A percentile compares a stretch with the other conserved stretches of the same genome.
These are phyloP conservation scores for Fusarium sp. DNA, from an alignment of 2,329 filamentous ascomycete species.

Conservation along the genomic window DNA sequence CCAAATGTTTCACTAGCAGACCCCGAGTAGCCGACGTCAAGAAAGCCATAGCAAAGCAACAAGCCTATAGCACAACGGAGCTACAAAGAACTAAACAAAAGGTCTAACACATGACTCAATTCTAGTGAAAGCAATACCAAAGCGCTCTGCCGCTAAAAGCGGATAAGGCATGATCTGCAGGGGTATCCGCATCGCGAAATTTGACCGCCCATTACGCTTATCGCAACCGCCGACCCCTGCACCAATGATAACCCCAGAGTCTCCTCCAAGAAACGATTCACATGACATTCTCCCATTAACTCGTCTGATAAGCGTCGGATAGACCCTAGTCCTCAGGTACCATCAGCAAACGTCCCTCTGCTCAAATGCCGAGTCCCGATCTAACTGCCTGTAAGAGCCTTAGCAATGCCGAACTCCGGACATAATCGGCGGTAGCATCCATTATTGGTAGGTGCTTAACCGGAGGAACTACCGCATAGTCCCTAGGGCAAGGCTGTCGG, in stretches of 20 bases:
- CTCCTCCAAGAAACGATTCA: neutral
- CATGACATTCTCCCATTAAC: conserved; percentile 14
- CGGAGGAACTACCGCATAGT: neutral
- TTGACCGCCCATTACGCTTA: conserved; percentile 25
- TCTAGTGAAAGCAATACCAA: neutral
- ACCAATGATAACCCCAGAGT: neutral
- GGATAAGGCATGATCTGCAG: conserved; percentile 30
- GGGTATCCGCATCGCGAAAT: conserved; percentile 24
- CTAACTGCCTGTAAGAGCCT: conserved; percentile 22
- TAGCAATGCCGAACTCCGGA: conserved; percentile 33
- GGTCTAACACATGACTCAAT: neutral
- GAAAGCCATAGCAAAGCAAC: neutral
- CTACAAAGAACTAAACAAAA: neutral
- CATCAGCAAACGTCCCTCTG: conserved; percentile 9
- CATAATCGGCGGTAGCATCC: conserved; percentile 23
- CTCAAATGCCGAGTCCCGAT: conserved; percentile 26
- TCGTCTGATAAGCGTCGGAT: neutral
- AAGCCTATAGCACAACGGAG: neutral
- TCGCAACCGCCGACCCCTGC: conserved; percentile 5
- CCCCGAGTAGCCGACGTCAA: too few species aligned
- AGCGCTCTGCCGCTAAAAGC: conserved; percentile 2
- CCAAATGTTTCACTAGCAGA: too few species aligned
- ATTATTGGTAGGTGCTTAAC: conserved; percentile 25
- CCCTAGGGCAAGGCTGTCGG: conserved; percentile 10
- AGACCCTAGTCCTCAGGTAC: conserved; percentile 3